A percentile compares a stretch with the other conserved stretches of the same genome.
These are phyloP conservation scores for Ustanciosporium gigantosporum DNA, from an alignment of 1,284 basidiomycete species.

Conservation along the genomic window DNA sequence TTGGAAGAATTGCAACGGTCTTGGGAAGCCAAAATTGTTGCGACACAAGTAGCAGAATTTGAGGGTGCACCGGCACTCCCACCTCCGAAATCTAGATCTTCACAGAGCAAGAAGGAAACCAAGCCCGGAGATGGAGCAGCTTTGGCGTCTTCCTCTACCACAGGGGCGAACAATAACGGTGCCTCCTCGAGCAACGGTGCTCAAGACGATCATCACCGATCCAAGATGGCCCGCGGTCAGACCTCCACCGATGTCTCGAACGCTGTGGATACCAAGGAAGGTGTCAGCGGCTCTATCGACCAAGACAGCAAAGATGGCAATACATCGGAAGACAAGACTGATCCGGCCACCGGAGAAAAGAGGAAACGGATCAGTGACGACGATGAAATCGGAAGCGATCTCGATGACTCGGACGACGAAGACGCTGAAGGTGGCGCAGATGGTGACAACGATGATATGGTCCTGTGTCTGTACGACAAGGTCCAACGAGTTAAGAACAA, in stretches of 20 bases:
- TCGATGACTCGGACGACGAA: conserved; percentile 83
- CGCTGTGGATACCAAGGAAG: conserved; percentile 7
- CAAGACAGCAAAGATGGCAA: conserved; percentile 4
- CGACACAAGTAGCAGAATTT: conserved; percentile 91
- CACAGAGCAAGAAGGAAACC: conserved; percentile 25
- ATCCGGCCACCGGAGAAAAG: conserved; percentile 36
- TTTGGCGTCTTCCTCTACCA: too few species aligned
- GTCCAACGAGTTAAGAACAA: conserved; percentile 98
- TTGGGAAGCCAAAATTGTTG: conserved; percentile 91
- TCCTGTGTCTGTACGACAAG: conserved; percentile 99
- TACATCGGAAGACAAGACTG: conserved; percentile 12
- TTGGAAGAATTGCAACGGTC: conserved; percentile 85
- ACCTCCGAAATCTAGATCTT: conserved; percentile 32
- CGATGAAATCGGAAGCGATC: conserved; percentile 91
- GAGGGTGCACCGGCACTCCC: conserved; percentile 65
- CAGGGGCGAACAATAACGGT: too few species aligned
- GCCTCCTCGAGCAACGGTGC: conserved; percentile 4
- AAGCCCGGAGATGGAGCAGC: conserved; percentile 29
- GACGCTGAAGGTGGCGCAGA: conserved; percentile 65
- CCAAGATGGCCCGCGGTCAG: conserved; percentile 35
- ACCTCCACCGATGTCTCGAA: conserved; percentile 18
- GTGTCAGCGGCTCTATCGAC: background rate
- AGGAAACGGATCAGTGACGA: conserved; percentile 63
- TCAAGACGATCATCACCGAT: conserved; percentile 19
- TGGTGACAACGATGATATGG: conserved; percentile 74